These are phyloP conservation scores for Fusarium sp. DNA, from an alignment of 2,329 filamentous ascomycete species.

Conservation along the genomic window DNA sequence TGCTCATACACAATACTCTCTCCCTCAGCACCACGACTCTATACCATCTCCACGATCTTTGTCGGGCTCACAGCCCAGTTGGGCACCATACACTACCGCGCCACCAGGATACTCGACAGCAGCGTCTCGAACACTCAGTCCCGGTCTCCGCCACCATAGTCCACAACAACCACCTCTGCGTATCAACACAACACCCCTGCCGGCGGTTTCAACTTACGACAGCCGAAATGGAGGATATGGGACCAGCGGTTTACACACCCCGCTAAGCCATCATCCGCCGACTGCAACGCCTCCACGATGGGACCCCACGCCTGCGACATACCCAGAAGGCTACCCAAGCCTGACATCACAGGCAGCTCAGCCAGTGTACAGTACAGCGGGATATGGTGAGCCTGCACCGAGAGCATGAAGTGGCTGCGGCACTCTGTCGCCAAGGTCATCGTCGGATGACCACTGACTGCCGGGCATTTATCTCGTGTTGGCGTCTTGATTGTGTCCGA, in stretches of 20 bases:
- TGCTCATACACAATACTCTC: constrained; percentile 55
- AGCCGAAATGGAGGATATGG: constrained; percentile 57
- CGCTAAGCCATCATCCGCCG: constrained; percentile 56
- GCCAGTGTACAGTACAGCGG: constrained; percentile 58
- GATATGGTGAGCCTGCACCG: constrained; percentile 60
- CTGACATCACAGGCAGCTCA: constrained; percentile 53
- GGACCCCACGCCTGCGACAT: constrained; percentile 57
- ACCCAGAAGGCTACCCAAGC: constrained; percentile 57
- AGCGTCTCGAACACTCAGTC: constrained; percentile 59
- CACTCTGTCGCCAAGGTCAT: constrained; percentile 35
- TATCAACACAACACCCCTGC: constrained; percentile 56
- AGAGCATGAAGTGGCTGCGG: constrained; percentile 54
- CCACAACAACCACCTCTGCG: constrained; percentile 56
- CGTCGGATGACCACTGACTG: constrained; percentile 42
- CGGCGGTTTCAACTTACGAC: constrained; percentile 57
- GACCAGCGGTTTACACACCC: constrained; percentile 57
- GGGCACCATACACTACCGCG: constrained; percentile 61
- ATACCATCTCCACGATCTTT: constrained; percentile 68
- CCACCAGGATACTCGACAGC: constrained; percentile 53
- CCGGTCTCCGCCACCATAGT: constrained; percentile 53
- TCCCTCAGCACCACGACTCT: constrained; percentile 62
- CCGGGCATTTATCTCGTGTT: constrained; percentile 43
- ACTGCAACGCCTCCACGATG: constrained; percentile 58
- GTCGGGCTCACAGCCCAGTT: constrained; percentile 62
- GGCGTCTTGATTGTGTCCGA: constrained; percentile 35